phyloP scores from a whole-genome alignment of 2,329 filamentous ascomycete species.

The Blastomyces parvus region DNA sequence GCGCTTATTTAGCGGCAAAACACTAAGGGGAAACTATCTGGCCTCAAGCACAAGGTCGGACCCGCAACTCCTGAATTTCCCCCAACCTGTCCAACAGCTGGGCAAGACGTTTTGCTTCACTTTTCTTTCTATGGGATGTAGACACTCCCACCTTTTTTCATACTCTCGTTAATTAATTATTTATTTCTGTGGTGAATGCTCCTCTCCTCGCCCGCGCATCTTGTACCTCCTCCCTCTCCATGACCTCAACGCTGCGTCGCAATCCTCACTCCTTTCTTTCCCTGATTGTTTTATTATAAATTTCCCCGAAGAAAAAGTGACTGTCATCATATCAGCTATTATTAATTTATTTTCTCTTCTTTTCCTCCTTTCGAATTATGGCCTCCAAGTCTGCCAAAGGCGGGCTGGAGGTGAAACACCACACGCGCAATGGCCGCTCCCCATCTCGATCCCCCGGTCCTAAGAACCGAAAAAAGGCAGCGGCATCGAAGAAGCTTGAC shows the following conservation, averaged over 20 bases:
- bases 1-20: background rate
- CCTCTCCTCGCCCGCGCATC: background rate
- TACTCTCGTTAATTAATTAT: conserved; percentile 29
- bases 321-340: conserved; percentile 4
- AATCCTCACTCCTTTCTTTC: background rate
- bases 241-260: background rate
- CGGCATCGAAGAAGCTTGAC: conserved; percentile 25
- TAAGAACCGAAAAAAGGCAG: conserved; percentile 28
- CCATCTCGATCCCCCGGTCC: conserved; percentile 33
- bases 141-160: conserved; percentile 23
- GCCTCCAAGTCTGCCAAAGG: conserved; percentile 21
- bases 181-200: conserved; percentile 8
- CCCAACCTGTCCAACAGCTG: conserved; percentile 9
- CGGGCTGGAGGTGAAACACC: conserved; percentile 30
- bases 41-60: background rate
- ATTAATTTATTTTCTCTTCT: conserved; percentile 12
- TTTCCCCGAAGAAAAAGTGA: background rate
- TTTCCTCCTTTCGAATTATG: conserved; percentile 11
- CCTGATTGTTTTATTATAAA: background rate
- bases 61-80: conserved; percentile 8
- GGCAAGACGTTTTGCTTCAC: conserved; percentile 15
- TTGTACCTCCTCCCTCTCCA: background rate
- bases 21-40: background rate
- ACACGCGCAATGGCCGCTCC: conserved; percentile 27
- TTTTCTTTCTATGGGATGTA: conserved; percentile 27